Evolutionary conservation across 225 moss, liverwort and hornwort genomes (phyloP).

Genomic region (Sphagnum contortum): DNA sequence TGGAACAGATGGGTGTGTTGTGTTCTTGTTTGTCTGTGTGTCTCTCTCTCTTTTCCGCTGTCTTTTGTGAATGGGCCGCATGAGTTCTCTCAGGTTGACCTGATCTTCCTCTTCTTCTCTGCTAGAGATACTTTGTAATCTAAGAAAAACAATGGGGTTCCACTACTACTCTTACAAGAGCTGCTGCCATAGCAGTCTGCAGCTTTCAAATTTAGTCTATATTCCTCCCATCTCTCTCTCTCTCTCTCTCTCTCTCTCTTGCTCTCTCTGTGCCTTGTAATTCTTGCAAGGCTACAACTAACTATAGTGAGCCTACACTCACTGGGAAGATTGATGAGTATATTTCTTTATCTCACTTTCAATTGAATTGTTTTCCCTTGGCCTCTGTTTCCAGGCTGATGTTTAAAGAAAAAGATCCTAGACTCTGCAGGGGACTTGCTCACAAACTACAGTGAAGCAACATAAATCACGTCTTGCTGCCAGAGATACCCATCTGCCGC

Average conservation of each 20-base stretch:
- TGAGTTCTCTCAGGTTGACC: too few relatives aligned
- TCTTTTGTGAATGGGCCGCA: too few relatives aligned
- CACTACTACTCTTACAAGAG: slow-evolving; percentile 11
- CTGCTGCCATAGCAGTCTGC: background rate
- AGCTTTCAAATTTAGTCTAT: slow-evolving; percentile 1
- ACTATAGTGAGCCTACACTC: slow-evolving; percentile 2
- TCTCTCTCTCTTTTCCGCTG: too few relatives aligned
- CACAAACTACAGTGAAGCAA: background rate
- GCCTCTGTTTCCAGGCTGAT: background rate
- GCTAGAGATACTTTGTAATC: too few relatives aligned
- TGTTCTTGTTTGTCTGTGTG: too few relatives aligned
- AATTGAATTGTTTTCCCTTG: background rate
- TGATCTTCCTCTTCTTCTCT: too few relatives aligned
- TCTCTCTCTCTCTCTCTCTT: background rate
- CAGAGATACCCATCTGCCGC: background rate
- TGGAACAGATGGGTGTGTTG: too few relatives aligned
- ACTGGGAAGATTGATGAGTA: background rate
- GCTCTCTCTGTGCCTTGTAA: background rate
- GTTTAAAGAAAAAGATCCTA: background rate
- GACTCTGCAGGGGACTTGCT: background rate
- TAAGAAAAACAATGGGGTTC: background rate
- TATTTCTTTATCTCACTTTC: background rate
- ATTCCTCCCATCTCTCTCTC: background rate
- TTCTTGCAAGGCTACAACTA: slow-evolving; percentile 1
- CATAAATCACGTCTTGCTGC: slow-evolving; percentile 6